A percentile compares a stretch with the other conserved stretches of the same genome.
Conservation (phyloP, 129 eudicot genomes). For the Erigeron canadensis region DNA sequence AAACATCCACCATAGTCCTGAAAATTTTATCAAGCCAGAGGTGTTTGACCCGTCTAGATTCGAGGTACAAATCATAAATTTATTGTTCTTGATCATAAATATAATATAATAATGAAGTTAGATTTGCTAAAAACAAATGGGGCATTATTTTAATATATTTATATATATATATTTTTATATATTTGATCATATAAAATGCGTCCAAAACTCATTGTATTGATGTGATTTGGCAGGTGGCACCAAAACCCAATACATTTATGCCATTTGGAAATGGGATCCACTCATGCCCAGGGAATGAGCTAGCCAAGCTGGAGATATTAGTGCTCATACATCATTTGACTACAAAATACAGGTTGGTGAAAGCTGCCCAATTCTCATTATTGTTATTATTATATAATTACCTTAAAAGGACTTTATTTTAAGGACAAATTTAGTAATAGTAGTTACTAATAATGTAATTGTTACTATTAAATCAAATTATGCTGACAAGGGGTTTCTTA, state of each 20-base stretch:
- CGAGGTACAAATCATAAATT: conserved; percentile 54
- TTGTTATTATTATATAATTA: neutral
- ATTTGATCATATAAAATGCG: neutral
- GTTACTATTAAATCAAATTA: neutral
- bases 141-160: neutral
- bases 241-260: conserved; percentile 88
- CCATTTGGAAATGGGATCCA: conserved; percentile 99
- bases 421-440: neutral
- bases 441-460: conserved; percentile 26
- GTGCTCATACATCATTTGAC: conserved; percentile 85
- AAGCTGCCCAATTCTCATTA: conserved; percentile 1
- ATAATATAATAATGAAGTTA: neutral
- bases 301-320: conserved; percentile 89
- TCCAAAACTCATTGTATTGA: conserved; percentile 20
- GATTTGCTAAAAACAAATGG: neutral
- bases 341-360: conserved; percentile 88
- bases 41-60: conserved; percentile 98
- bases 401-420: neutral
- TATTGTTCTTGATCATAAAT: neutral
- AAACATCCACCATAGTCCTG: conserved; percentile 93
- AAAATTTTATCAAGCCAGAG: conserved; percentile 76
- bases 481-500: neutral
- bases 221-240: conserved; percentile 70
- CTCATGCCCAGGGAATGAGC: conserved; percentile 93
- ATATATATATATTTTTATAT: neutral